Evolutionary conservation across 768 basidiomycete genomes (phyloP).

Genomic region (Thelephora aurantiotincta): DNA sequence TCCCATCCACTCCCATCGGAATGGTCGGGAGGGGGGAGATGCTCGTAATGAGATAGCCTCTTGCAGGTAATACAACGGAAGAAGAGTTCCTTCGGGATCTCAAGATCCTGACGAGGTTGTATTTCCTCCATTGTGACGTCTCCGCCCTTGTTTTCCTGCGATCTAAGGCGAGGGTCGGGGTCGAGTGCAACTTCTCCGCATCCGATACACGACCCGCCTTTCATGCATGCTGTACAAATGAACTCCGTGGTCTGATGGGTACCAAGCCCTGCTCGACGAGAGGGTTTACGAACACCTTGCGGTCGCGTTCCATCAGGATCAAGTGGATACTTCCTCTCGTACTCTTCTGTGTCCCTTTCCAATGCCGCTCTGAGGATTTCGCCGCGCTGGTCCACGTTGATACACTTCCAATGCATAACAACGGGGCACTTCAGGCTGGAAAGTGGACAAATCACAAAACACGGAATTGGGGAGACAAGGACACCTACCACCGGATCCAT

Average conservation of each 20-base stretch:
- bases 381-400: constrained; percentile 48
- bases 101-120: constrained; percentile 6
- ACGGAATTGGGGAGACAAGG: neutral
- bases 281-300: constrained; percentile 17
- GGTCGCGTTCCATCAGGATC: neutral
- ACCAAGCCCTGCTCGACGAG: constrained; percentile 32
- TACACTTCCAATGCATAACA: constrained; percentile 63
- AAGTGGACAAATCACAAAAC: neutral
- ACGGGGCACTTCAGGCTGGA: constrained; percentile 65
- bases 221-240: constrained; percentile 59
- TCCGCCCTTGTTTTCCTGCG: neutral
- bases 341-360: constrained; percentile 31
- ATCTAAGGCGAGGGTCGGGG: constrained; percentile 21
- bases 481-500: constrained; percentile 69
- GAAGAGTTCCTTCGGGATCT: constrained; percentile 30
- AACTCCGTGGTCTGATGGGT: constrained; percentile 61
- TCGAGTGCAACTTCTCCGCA: constrained; percentile 46
- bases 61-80: constrained; percentile 81
- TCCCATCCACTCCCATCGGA: constrained; percentile 18
- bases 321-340: constrained; percentile 13
- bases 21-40: constrained; percentile 39
- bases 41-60: constrained; percentile 68
- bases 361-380: constrained; percentile 59
- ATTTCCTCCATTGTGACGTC: constrained; percentile 25
- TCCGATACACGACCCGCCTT: constrained; percentile 67